A percentile compares a stretch with the other conserved stretches of the same genome.
Evolutionary conservation across 2,329 filamentous ascomycete species (phyloP).

Genomic region (Diaporthe humulicola): DNA sequence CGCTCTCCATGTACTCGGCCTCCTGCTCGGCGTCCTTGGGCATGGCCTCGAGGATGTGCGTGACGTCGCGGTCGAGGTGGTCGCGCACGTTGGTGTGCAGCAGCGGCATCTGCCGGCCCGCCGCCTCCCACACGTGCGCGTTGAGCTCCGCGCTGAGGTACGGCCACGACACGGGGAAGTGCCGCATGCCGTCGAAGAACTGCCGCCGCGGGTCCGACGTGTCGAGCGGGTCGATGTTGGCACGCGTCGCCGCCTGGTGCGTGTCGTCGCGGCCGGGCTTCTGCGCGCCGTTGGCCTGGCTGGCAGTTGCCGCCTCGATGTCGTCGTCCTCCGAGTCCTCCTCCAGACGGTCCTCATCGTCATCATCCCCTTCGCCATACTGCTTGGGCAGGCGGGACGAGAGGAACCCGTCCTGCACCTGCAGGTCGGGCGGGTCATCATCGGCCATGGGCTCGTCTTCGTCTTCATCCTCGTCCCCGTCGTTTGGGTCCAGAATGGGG

Average conservation of each 20-base stretch:
- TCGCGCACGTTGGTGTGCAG: slow-evolving; percentile 41
- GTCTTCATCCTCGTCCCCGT: slow-evolving; percentile 38
- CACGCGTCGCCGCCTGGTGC: slow-evolving; percentile 40
- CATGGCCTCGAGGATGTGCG: slow-evolving; percentile 26
- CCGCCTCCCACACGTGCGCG: slow-evolving; percentile 57
- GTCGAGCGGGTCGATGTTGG: slow-evolving; percentile 42
- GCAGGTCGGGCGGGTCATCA: slow-evolving; percentile 3
- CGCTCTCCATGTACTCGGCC: slow-evolving; percentile 45
- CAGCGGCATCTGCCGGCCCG: slow-evolving; percentile 46
- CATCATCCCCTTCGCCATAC: slow-evolving; percentile 43
- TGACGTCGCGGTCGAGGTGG: slow-evolving; percentile 38
- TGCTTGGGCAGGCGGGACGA: slow-evolving; percentile 36
- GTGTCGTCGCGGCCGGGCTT: slow-evolving; percentile 44
- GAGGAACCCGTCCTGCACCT: slow-evolving; percentile 33
- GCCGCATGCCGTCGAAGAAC: slow-evolving; percentile 52
- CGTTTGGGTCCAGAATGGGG: slow-evolving; percentile 39
- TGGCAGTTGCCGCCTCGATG: slow-evolving; percentile 33
- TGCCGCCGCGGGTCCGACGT: slow-evolving; percentile 39
- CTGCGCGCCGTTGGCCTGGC: slow-evolving; percentile 29
- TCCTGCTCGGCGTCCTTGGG: slow-evolving; percentile 43
- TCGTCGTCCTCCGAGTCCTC: slow-evolving; percentile 33
- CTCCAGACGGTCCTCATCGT: slow-evolving; percentile 34
- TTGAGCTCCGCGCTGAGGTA: slow-evolving; percentile 58
- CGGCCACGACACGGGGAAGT: slow-evolving; percentile 53
- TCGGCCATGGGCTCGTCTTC: slow-evolving; percentile 30